These are phyloP conservation scores for Diplocarpon mali DNA, from an alignment of 2,329 filamentous ascomycete genomes.

Conservation along the genomic window DNA sequence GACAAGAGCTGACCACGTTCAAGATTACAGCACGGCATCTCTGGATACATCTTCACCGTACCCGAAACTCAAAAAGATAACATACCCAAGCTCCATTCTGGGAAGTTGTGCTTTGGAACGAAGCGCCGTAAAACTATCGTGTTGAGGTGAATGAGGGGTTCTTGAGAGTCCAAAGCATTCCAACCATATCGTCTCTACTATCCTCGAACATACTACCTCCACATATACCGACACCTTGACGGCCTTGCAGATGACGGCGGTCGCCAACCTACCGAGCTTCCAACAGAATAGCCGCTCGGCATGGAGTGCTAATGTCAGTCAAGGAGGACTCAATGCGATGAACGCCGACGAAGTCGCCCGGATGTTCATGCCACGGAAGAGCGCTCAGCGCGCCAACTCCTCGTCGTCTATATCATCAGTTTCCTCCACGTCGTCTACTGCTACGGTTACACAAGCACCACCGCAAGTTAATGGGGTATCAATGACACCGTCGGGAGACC, in stretches of 20 bases:
- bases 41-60: not conserved
- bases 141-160: slow-evolving; percentile 15
- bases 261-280: slow-evolving; percentile 54
- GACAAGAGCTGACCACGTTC: slow-evolving; percentile 16
- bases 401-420: slow-evolving; percentile 73
- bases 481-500: slow-evolving; percentile 20
- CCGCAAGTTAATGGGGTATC: slow-evolving; percentile 49
- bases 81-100: not conserved
- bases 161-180: slow-evolving; percentile 10
- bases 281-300: slow-evolving; percentile 51
- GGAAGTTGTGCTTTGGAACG: slow-evolving; percentile 6
- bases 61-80: not conserved
- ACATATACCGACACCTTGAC: slow-evolving; percentile 2
- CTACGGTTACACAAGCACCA: slow-evolving; percentile 52
- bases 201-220: slow-evolving; percentile 6
- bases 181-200: slow-evolving; percentile 10
- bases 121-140: slow-evolving; percentile 12
- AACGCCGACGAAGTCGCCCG: slow-evolving; percentile 74
- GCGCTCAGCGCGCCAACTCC: slow-evolving; percentile 76
- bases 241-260: slow-evolving; percentile 47
- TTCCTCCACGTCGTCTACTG: slow-evolving; percentile 41
- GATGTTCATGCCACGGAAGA: slow-evolving; percentile 86
- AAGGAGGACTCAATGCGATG: slow-evolving; percentile 57
- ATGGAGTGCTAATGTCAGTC: slow-evolving; percentile 51
- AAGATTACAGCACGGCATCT: slow-evolving; percentile 11